Conservation (phyloP, 495 filamentous ascomycete species). For the Xylaria grammica region DNA sequence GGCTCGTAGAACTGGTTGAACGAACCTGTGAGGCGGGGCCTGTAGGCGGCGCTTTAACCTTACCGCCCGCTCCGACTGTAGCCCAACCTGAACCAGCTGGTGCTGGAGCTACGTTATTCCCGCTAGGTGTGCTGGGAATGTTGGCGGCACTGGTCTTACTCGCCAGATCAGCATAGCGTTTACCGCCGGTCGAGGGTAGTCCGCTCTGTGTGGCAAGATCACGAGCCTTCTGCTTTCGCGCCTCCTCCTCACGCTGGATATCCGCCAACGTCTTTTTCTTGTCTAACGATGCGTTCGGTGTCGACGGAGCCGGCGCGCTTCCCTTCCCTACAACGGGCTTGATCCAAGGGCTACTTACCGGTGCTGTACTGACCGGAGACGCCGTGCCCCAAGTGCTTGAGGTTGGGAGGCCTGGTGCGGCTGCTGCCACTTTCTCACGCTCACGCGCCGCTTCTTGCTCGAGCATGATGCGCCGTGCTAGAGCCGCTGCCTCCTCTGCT, state of each 20-base stretch:
- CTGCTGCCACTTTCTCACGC: conserved; percentile 66
- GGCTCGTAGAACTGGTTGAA: conserved; percentile 35
- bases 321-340: conserved; percentile 57
- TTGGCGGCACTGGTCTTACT: conserved; percentile 63
- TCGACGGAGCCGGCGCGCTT: conserved; percentile 31
- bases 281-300: conserved; percentile 49
- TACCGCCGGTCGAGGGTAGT: conserved; percentile 63
- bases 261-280: conserved; percentile 92
- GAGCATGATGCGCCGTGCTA: conserved; percentile 74
- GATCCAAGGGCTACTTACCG: conserved; percentile 65
- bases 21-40: conserved; percentile 44
- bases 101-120: conserved; percentile 39
- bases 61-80: conserved; percentile 93
- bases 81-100: conserved; percentile 71
- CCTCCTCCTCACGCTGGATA: conserved; percentile 96
- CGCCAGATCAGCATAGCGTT: conserved; percentile 95
- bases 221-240: conserved; percentile 77
- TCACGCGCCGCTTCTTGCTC: conserved; percentile 78
- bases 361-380: conserved; percentile 59
- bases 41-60: conserved; percentile 73
- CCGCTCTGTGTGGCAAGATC: conserved; percentile 57
- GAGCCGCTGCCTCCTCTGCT: conserved; percentile 80
- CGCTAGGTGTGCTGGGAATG: conserved; percentile 27
- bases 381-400: conserved; percentile 89
- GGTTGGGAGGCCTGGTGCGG: conserved; percentile 79